Evolutionary conservation across 495 filamentous ascomycete genomes (phyloP), one percentile per base, ranked within the genome.

Genomic region (Penicillium crystallinum): DNA sequence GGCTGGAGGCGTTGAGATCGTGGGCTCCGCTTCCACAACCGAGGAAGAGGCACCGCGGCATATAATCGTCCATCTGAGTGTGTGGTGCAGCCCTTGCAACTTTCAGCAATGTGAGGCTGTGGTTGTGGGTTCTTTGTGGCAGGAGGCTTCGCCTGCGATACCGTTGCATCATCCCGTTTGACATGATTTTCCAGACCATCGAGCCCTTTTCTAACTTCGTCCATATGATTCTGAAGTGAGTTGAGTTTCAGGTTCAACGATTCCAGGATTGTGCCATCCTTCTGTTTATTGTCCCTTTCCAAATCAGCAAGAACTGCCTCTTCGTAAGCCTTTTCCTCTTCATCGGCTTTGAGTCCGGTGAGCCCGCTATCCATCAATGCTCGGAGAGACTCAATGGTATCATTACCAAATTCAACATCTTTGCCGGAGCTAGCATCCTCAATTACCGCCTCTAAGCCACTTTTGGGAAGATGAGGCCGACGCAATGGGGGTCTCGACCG

Each of bases 141-240:
- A 35, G 49, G 47, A 37, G 57, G 36, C 2, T 46, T 46, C 19
- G 57, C 50, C 18, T 63, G 52, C 3, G 60, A 56, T 9, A 54
- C 8, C 11, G 52, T 54, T 17, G 64, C 63, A 6, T 59, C 53
- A n/a, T 77, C 68, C 2, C 62, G 68, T 25, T 71, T 73, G 27
- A 88, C 70, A 47, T 81, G 75, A 29, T 78, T 70, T 67, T 87
- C 85, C n/a, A 90, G 69, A 14, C 78, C 73, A 55, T 82, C 76
- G 30, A 90, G 81, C 2, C 84, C 85, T 43, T 78, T 75, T 53
- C 83, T 84, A 18, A 87, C 80, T 19, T 83, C 81, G 2, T 77
- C 77, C 53, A 91, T 87, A 50, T 81, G 81, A 3, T 78, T 70
- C 29, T 77, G 72, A 18, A 87, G 76, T 2, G 79, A 82, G 42